Conservation (phyloP, 495 filamentous ascomycete species). For the Hypoxylon subgilvum region DNA sequence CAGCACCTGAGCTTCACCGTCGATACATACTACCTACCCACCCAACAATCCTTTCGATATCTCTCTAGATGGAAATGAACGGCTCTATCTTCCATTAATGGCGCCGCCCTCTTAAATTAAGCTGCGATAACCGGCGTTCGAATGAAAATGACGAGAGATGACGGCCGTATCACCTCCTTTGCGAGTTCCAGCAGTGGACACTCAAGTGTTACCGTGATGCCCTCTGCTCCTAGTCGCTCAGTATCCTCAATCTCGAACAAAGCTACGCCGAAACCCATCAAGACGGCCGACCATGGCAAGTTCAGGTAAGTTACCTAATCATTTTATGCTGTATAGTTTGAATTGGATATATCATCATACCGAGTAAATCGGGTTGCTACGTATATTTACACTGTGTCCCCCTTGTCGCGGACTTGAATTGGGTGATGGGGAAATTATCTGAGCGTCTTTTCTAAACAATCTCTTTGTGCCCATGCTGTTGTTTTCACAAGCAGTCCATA, state of each 20-base stretch:
- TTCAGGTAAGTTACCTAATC: conserved; percentile 47
- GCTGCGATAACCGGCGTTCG: conserved; percentile 38
- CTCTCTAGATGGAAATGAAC: conserved; percentile 33
- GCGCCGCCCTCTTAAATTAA: conserved; percentile 39
- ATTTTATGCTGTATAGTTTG: conserved; percentile 13
- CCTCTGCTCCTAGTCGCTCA: conserved; percentile 55
- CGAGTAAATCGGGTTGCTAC: too few species aligned
- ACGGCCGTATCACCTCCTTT: conserved; percentile 66
- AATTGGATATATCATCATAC: conserved; percentile 3
- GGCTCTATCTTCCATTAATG: conserved; percentile 31
- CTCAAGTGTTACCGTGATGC: conserved; percentile 64
- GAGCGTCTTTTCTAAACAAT: conserved; percentile 1
- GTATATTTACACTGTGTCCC: too few species aligned
- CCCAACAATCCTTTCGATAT: conserved; percentile 6
- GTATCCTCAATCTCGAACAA: conserved; percentile 51
- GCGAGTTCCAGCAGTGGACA: conserved; percentile 67
- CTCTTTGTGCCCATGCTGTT: conserved; percentile 30
- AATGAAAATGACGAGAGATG: conserved; percentile 66
- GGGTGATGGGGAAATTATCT: conserved; percentile 1
- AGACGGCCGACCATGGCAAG: conserved; percentile 58
- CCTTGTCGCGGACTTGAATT: too few species aligned
- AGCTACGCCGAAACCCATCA: conserved; percentile 62
- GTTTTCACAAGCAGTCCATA: conserved; percentile 36
- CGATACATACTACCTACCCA: conserved; percentile 7
- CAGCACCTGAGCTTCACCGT: neutral